A percentile compares a stretch with the other conserved stretches of the same genome.
These are phyloP conservation scores for Lenzites betulinus DNA, from an alignment of 768 basidiomycete species.

Conservation along the genomic window DNA sequence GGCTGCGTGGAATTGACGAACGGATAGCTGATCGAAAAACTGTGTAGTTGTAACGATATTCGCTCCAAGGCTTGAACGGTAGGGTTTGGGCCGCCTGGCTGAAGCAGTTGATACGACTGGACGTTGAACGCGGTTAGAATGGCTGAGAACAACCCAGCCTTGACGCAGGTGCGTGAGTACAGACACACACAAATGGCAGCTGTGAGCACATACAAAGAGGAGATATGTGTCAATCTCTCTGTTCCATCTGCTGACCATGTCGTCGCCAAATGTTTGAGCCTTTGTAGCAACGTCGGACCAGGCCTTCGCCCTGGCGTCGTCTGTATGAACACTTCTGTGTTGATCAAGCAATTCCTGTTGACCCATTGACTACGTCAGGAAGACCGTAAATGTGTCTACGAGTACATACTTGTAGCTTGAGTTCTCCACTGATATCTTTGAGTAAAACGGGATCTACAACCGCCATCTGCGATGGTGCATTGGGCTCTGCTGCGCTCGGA, in stretches of 20 bases:
- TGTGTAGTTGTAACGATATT: not conserved
- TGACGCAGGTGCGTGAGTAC: no score
- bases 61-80: not conserved
- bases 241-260: not conserved
- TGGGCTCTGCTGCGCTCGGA: no score
- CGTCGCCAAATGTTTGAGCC: not conserved
- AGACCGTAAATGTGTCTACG: no score
- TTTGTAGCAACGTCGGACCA: not conserved
- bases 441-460: no score
- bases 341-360: no score
- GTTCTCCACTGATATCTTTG: no score
- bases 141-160: not conserved
- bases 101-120: not conserved
- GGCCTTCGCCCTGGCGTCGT: not conserved
- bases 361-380: no score
- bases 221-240: not conserved
- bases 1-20: not conserved
- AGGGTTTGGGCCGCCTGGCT: not conserved
- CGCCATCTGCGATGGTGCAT: no score
- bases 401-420: no score
- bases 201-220: not conserved
- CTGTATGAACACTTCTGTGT: no score
- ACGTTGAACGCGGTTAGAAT: not conserved
- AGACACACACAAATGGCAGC: no score
- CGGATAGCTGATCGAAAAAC: not conserved